A percentile compares a stretch with the other conserved stretches of the same genome.
Conservation (phyloP, 495 filamentous ascomycete genomes). For the Neurospora sp. region DNA sequence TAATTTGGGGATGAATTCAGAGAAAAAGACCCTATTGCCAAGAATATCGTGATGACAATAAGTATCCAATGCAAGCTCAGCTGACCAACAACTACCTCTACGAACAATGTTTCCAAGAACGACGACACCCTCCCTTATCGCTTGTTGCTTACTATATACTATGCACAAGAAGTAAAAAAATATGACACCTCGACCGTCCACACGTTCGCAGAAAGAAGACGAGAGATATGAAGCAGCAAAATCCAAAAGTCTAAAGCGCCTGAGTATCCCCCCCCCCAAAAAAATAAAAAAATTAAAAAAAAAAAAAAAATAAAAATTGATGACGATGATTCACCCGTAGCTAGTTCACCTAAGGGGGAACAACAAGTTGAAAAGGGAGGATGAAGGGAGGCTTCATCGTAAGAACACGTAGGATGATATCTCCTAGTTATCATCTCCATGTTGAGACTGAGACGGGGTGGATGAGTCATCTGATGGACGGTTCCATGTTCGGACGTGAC, state of each 20-base stretch:
- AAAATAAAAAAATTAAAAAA: too few relatives aligned
- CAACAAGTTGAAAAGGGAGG: too few relatives aligned
- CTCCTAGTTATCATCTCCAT: background rate
- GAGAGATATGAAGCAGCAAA: background rate
- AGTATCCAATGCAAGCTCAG: background rate
- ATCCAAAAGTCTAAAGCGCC: background rate
- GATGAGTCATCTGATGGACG: slow-evolving; percentile 44
- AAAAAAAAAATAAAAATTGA: background rate
- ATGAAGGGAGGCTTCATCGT: too few relatives aligned
- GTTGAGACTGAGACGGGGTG: background rate
- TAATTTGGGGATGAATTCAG: too few relatives aligned
- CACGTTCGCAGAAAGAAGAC: background rate
- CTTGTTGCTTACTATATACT: background rate
- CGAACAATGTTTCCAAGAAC: background rate
- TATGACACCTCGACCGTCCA: background rate
- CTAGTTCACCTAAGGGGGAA: background rate
- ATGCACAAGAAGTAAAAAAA: background rate
- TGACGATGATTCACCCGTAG: background rate
- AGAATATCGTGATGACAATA: too few relatives aligned
- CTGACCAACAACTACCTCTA: background rate
- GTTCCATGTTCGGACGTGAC: slow-evolving; percentile 82
- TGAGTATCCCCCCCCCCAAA: background rate
- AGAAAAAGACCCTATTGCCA: too few relatives aligned
- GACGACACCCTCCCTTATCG: background rate
- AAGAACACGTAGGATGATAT: background rate